Evolutionary conservation across 441 rosid species (phyloP).

Genomic region (Hura crepitans): DNA sequence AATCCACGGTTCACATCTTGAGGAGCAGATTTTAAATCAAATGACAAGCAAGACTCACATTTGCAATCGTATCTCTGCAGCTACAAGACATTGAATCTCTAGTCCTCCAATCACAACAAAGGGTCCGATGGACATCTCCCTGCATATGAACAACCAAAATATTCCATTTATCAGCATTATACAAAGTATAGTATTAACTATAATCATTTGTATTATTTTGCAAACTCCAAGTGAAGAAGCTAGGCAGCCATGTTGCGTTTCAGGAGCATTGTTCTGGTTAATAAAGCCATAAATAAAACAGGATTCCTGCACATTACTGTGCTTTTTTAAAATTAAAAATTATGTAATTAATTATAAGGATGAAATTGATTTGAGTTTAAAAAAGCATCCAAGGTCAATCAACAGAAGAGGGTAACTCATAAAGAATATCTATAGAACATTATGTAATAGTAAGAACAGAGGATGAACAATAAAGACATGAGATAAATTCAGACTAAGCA

Average conservation of each 20-base stretch:
- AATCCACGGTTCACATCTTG: background rate
- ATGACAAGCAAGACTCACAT: background rate
- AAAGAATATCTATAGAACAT: background rate
- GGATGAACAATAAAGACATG: background rate
- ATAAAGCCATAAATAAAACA: too few species aligned
- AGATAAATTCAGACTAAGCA: background rate
- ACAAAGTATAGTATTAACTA: background rate
- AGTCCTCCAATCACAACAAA: background rate
- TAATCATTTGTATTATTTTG: too few species aligned
- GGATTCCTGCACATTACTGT: background rate
- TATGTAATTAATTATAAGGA: background rate
- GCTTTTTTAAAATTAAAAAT: background rate
- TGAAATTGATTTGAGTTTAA: background rate
- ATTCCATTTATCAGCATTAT: background rate
- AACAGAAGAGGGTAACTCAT: background rate
- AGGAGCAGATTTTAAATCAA: background rate
- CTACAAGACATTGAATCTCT: background rate
- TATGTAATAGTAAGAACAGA: background rate
- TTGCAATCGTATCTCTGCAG: background rate
- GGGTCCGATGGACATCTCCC: background rate
- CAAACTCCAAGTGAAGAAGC: background rate
- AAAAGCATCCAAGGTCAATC: background rate
- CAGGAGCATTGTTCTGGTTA: too few species aligned
- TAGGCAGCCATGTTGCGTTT: too few species aligned
- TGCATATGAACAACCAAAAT: background rate